Percentiles rank a stretch among this genome's conserved stretches.
Evolutionary conservation across 1,284 basidiomycete genomes (phyloP).

Genomic region (Trichosporon sp.): DNA sequence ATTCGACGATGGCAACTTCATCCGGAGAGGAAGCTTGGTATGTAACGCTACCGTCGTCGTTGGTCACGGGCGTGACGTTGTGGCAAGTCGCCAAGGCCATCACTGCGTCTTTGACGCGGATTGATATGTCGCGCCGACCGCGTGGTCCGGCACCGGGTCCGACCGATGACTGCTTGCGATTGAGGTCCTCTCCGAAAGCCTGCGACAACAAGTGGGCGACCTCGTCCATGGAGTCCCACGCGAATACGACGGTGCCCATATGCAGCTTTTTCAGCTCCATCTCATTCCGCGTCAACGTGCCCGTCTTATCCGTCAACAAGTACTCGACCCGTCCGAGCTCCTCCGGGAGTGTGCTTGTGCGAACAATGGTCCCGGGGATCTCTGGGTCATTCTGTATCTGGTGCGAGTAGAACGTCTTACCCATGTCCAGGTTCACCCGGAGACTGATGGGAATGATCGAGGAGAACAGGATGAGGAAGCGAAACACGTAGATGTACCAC

Average conservation of each 20-base stretch:
- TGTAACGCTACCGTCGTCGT: constrained; percentile 89
- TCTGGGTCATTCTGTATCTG: constrained; percentile 92
- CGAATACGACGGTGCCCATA: constrained; percentile 98
- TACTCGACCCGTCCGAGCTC: constrained; percentile 97
- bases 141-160: constrained; percentile 62
- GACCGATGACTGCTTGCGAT: constrained; percentile 46
- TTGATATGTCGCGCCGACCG: constrained; percentile 91
- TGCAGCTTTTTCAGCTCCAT: constrained; percentile 99
- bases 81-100: constrained; percentile 93
- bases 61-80: constrained; percentile 93
- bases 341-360: constrained; percentile 95
- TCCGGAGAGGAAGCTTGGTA: constrained; percentile 99
- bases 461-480: constrained; percentile 96
- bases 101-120: constrained; percentile 90
- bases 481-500: constrained; percentile 95
- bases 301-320: constrained; percentile 94
- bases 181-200: constrained; percentile 67
- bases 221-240: constrained; percentile 97
- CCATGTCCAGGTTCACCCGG: constrained; percentile 98
- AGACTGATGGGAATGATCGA: constrained; percentile 99
- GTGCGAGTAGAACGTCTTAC: constrained; percentile 95
- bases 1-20: constrained; percentile 98
- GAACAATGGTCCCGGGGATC: constrained; percentile 92
- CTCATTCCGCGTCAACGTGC: constrained; percentile 96
- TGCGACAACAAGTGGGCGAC: constrained; percentile 82